Base-by-base conservation (phyloP, 2,329 filamentous ascomycete genomes). In the Penicillium sp. region DNA sequence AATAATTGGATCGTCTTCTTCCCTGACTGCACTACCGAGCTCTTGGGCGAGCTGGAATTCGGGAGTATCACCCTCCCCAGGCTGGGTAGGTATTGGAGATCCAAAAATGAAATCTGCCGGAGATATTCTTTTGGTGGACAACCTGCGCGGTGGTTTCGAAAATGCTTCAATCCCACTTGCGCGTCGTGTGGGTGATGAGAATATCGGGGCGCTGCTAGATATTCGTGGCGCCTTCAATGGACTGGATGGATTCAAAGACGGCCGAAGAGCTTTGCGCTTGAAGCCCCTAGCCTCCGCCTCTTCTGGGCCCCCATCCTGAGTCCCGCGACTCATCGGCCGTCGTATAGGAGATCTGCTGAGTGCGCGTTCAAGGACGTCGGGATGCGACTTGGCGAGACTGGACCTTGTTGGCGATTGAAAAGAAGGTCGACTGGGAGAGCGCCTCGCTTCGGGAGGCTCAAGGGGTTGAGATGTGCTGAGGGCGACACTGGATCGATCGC, bases 361-460 rank as follows among this genome's bases (percentile, higher is more conserved):
- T 67, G 65, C 64, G 56, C 78, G 75, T 49, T 78, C 73, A 27
- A 86, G 69, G 6, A 86, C 75, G 9, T 84, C 79, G 0, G 85
- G 83, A 54, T 87, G 82, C 41, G 82, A 80, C 56, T 82, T 80
- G 51, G 84, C 77, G 12, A 88, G 70, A 61, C 84, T 89, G 10
- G 85, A 79, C 64, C 79, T 84, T 0, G 85, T 88, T 0, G 87
- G 85, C n/a, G 85, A 87, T 47, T 82, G 82, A 64, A 85, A 88
- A 1, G 85, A 87, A 1, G 82, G 79, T 1, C 78, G 78, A 40
- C 66, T 61, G 7, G 67, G 58, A 32, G 69, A 67, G 15, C 70
- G 62, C 24, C 63, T 54, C 48, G 56, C 57, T 40, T 58, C 55
- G 60, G 59, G 55, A 29, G 52, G 43, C 43, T 36, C 59, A 23